Evolutionary conservation across 495 filamentous ascomycete genomes (phyloP).

Genomic region (Penicillium argentinense): DNA sequence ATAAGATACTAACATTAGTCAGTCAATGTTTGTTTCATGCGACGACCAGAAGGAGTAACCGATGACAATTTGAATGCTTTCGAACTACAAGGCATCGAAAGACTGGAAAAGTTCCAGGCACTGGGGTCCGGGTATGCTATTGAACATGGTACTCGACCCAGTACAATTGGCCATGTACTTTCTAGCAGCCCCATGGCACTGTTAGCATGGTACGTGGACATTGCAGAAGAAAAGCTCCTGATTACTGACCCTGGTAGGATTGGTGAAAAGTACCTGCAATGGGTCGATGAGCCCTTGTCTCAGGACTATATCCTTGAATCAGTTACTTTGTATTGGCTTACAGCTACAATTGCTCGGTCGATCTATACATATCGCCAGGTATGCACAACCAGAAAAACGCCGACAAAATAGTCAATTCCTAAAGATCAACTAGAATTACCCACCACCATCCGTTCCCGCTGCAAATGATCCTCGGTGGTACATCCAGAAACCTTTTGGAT

Average conservation of each 20-base stretch:
- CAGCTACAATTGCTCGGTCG: slow-evolving; percentile 53
- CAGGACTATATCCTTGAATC: slow-evolving; percentile 56
- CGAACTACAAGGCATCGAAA: slow-evolving; percentile 36
- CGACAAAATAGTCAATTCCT: not conserved
- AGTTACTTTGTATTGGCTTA: slow-evolving; percentile 67
- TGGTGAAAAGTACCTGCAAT: slow-evolving; percentile 67
- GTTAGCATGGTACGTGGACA: slow-evolving; percentile 58
- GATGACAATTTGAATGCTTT: slow-evolving; percentile 42
- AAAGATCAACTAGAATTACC: slow-evolving; percentile 19
- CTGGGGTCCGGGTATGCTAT: slow-evolving; percentile 53
- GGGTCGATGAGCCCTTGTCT: slow-evolving; percentile 55
- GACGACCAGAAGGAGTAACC: slow-evolving; percentile 57
- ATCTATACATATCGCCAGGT: slow-evolving; percentile 59
- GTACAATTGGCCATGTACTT: slow-evolving; percentile 62
- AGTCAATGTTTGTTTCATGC: slow-evolving; percentile 44
- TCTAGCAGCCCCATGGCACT: slow-evolving; percentile 59
- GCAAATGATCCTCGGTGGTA: slow-evolving; percentile 32
- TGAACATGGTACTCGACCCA: slow-evolving; percentile 59
- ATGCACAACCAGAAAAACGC: not conserved
- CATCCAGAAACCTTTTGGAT: slow-evolving; percentile 59
- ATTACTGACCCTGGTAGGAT: slow-evolving; percentile 44
- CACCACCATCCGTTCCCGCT: slow-evolving; percentile 14
- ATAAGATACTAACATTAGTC: slow-evolving; percentile 1
- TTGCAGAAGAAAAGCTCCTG: not conserved
- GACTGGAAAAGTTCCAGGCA: slow-evolving; percentile 30